Evolutionary conservation across 1,284 basidiomycete genomes (phyloP), one percentile per base, ranked within the genome.

Genomic region (Gymnopus androsaceus): DNA sequence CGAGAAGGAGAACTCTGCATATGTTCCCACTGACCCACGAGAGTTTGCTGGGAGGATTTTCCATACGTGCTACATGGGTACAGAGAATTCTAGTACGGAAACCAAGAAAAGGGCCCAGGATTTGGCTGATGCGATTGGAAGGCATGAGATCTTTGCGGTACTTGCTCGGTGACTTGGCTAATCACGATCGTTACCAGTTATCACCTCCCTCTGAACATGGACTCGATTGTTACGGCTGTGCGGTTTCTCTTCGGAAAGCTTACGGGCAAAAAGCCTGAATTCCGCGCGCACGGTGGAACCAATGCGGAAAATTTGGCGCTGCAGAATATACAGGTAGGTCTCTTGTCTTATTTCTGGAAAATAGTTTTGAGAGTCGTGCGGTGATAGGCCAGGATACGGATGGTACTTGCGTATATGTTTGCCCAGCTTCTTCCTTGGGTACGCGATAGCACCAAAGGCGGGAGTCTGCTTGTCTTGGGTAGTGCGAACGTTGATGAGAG

Each of bases 61-160:
- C 78, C 94, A 98, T 69, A 98, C 96, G 0, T 98, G 94, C 73
- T 99, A 98, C 73, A 99, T 99, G 97, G 96, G 96, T 11, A 99
- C 96, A 0, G 92, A 95, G 70, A 96, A 99, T 70, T 98, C 94
- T 9, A 92, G 88, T 60, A 72, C 72, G 1, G 96, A 98, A 63
- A 99, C 97, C 7, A 79, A 95, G 12, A 74, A 80, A 59, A 81
- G 96, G 33, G 97, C 96, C 2, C 95, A 91, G 68, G 84, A 90
- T 47, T 82, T 99, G 5, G 87, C 92, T 2, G 77, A 86, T 50
- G 90, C 92, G 1, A 96, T 99, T 57, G 95, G 96, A 66, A 88
- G 90, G 92, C 92, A 64, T 55, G 75, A 21, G 41, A 38, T n/a
- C n/a, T n/a, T n/a, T n/a, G n/a, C n/a, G n/a, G n/a, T n/a, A n/a